Base-by-base conservation (phyloP, 106 monocot genomes). In the Cymbidium sinense region DNA sequence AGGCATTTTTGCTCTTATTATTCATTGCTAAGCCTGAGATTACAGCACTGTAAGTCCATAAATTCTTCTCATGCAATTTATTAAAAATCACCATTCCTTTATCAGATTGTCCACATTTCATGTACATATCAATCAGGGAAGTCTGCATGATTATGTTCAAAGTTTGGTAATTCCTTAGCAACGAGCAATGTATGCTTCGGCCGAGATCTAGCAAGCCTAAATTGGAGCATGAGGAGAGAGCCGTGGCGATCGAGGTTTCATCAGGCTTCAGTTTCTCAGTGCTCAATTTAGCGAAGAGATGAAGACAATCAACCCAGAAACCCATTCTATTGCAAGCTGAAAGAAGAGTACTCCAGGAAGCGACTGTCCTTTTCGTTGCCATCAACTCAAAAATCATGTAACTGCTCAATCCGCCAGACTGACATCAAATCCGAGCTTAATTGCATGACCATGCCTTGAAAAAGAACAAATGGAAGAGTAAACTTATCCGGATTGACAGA, bases 21-120 rank as follows among this genome's bases (percentile, higher is more conserved):
- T 93, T 85, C 83, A 88, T 77, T 15, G 93, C 93, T 12, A 95
- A 25, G 4, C 92, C 93, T 0, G 95, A 95, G 50, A 95, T 87
- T 79, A 86, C 79, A 10, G 75, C 88, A 36, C 92, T 87, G 54
- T 90, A 93, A 0, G 93, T 81, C 86, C 85, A 90, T 33, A 73
- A 15, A 31, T 88, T 92, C 82, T 85, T 95, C 70, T 81, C 77
- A 2, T 30, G 5, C 85, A 90, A 87, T 33, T 21, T 77, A 19
- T 79, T 70, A 51, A 93, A 95, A 29, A 95, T 86, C 11, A 33
- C 11, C 18, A 82, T 54, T 12, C 84, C 93, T 27, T 85, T 88
- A 61, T 90, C 85, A 19, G 80, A n/a, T 27, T 58, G 13, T 10
- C 95, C 93, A 71, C 93, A 88, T 58, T 83, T 88, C 20, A 85